Evolutionary conservation across 176 grass and related monocot genomes (phyloP), one percentile per base, ranked within the genome.

Genomic region (Aegilops speltoides): DNA sequence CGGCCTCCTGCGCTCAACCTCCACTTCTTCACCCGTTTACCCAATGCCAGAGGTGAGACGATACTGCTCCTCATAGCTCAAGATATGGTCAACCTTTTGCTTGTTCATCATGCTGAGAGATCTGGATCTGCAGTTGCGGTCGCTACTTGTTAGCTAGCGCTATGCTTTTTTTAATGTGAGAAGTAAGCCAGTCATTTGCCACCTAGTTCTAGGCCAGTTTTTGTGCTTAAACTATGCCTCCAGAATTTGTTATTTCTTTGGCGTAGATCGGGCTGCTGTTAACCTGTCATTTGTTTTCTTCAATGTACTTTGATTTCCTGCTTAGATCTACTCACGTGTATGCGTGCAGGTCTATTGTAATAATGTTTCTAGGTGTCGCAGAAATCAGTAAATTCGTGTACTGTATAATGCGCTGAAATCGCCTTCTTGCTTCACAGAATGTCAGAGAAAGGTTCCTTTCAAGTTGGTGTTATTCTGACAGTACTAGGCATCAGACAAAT

Each of bases 361-460:
- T 15, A 10, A 86, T 79, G 24, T 23, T 83, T 64, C 13, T 22
- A 46, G 37, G 68, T 61, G 32, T 73, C 36, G 24, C 7, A 17
- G 16, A 23, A 34, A 45, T 33, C 17, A 62, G 8, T 80, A 73
- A 28, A 17, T 50, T 5, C 45, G 8, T 6, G 34, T 25, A 77
- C 1, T 33, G 32, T 20, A 28, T 70, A 61, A 69, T 86, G 24
- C 37, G 2, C 73, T 25, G 61, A 88, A 33, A 68, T 82, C 33
- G 67, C 34, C 4, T 77, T 82, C 41, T 82, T 77, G 12, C 48
- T 83, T 88, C 28, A 81, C 87, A 93, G 91, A 87, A 85, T 61
- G 70, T 88, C 11, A 64, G 71, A 78, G 65, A 69, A 81, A 88
- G 33, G 79, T 65, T 73, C 43, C 45, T 82, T 11, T 57, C 60